Percentiles rank a stretch among this genome's conserved stretches.
phyloP scores from a whole-genome alignment of 1,139 yeast species.

The Nakaseomyces sp. region DNA sequence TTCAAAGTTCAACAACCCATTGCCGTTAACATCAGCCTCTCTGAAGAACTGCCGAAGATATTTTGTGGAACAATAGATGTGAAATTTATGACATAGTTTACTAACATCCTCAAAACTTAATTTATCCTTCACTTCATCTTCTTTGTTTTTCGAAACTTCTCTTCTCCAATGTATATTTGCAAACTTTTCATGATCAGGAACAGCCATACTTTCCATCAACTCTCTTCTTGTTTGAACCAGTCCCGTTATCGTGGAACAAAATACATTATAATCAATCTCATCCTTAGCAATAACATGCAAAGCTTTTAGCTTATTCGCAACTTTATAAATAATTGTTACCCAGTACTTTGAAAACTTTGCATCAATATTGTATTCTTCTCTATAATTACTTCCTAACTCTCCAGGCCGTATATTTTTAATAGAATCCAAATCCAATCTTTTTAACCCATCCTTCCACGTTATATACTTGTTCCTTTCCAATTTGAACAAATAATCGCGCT shows the following conservation, averaged over 20 bases:
- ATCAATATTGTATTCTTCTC: conserved; percentile 74
- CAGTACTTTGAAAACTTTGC: conserved; percentile 58
- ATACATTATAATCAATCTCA: conserved; percentile 48
- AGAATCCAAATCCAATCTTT: conserved; percentile 50
- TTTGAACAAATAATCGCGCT: conserved; percentile 18
- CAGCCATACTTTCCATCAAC: conserved; percentile 44
- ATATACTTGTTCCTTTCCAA: conserved; percentile 19
- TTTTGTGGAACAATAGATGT: conserved; percentile 49
- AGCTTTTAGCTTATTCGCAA: conserved; percentile 45
- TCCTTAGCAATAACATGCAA: conserved; percentile 71
- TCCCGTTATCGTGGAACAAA: conserved; percentile 40
- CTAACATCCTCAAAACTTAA: conserved; percentile 63
- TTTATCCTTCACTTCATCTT: conserved; percentile 33
- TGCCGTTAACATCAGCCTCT: conserved; percentile 39
- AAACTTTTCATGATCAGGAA: conserved; percentile 44
- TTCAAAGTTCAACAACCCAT: conserved; percentile 48
- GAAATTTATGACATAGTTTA: conserved; percentile 55
- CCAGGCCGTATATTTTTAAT: conserved; percentile 62
- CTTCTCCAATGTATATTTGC: conserved; percentile 51
- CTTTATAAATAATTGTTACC: conserved; percentile 67
- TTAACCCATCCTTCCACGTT: conserved; percentile 26
- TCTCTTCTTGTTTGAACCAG: conserved; percentile 44
- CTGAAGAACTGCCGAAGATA: conserved; percentile 39
- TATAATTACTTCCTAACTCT: conserved; percentile 65
- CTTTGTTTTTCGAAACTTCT: conserved; percentile 36